phyloP scores from a whole-genome alignment of 2,329 filamentous ascomycete species.

The Thermoascus crustaceus region DNA sequence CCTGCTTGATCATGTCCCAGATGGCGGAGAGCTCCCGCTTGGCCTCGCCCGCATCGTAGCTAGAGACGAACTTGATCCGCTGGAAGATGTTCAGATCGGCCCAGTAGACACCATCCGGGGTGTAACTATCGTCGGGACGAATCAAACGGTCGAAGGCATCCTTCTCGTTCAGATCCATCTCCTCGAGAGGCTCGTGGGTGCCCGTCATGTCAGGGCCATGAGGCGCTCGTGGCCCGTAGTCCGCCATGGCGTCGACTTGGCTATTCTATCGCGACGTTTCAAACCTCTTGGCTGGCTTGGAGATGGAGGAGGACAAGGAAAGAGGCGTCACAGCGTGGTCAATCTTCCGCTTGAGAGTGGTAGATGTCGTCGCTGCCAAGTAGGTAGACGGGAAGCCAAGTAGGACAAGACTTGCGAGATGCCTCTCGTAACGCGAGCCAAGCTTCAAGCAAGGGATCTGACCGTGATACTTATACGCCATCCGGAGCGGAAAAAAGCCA shows the following conservation, averaged over 20 bases:
- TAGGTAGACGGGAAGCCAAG: no score
- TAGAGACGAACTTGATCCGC: conserved; percentile 66
- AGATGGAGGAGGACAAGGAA: not conserved
- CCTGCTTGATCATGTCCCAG: conserved; percentile 73
- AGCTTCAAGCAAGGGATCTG: no score
- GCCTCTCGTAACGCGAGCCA: no score
- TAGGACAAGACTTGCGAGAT: no score
- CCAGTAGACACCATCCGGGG: conserved; percentile 79
- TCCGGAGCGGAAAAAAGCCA: no score
- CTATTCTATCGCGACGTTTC: not conserved
- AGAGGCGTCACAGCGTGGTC: no score
- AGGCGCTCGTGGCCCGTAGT: conserved; percentile 16
- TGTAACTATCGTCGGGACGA: conserved; percentile 82
- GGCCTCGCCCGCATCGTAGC: conserved; percentile 64
- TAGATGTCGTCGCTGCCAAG: no score
- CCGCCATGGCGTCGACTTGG: not conserved
- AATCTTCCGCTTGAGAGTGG: no score
- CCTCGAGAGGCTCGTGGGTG: conserved; percentile 34
- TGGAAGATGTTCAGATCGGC: conserved; percentile 68
- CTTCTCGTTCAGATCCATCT: conserved; percentile 52
- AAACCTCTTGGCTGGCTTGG: not conserved
- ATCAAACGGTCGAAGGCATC: conserved; percentile 69
- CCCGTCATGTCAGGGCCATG: conserved; percentile 42
- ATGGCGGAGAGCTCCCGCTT: conserved; percentile 58
- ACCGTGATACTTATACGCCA: no score